Percentiles rank a stretch among this genome's conserved stretches.
These are phyloP conservation scores for Daphne laureola DNA, from an alignment of 441 rosid genomes.

Conservation along the genomic window DNA sequence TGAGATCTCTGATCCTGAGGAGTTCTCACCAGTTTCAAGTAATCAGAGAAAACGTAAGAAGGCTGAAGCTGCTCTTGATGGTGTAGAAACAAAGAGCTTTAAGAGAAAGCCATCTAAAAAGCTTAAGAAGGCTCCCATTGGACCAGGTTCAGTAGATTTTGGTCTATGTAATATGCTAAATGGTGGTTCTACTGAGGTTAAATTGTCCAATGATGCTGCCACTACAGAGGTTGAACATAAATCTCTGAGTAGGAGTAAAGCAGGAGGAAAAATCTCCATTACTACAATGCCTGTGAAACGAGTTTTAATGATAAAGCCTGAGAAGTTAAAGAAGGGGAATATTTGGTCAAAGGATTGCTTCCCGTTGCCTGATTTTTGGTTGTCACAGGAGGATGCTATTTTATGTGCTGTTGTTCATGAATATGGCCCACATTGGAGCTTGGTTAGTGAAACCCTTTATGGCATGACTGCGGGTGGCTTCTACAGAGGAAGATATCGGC, in stretches of 20 bases:
- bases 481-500: constrained; percentile 91
- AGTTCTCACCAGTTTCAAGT: constrained; percentile 35
- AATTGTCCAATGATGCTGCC: constrained; percentile 23
- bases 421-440: constrained; percentile 92
- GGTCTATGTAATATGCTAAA: constrained; percentile 36
- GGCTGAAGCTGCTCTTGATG: constrained; percentile 34
- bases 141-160: constrained; percentile 27
- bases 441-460: constrained; percentile 69
- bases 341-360: constrained; percentile 94
- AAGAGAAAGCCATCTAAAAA: constrained; percentile 72
- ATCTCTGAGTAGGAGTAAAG: constrained; percentile 57
- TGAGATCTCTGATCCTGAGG: constrained; percentile 49
- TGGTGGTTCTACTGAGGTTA: constrained; percentile 36
- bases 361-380: constrained; percentile 91
- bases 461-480: constrained; percentile 96
- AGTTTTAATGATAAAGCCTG: constrained; percentile 71
- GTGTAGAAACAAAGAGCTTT: constrained; percentile 44
- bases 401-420: constrained; percentile 98
- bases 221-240: constrained; percentile 61
- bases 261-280: constrained; percentile 77
- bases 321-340: constrained; percentile 87
- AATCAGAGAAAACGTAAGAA: constrained; percentile 61
- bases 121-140: constrained; percentile 42
- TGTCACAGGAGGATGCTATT: constrained; percentile 96
- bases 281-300: constrained; percentile 84